Conservation (phyloP, 345 rosid genomes). For the Populus ilicifolia region DNA sequence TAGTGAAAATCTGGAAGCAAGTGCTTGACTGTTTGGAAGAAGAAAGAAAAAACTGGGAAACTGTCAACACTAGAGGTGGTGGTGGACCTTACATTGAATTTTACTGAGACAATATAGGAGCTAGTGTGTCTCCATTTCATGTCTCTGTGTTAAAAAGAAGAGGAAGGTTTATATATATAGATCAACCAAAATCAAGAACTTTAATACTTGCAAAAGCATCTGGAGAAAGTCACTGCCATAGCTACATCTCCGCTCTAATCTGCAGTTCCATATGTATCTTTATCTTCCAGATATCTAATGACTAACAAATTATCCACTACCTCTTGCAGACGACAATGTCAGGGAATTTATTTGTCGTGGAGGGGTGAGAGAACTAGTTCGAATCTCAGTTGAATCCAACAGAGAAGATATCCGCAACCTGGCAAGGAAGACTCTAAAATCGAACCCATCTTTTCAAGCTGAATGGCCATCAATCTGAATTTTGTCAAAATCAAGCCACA, state of each 20-base stretch:
- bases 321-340: constrained; percentile 59
- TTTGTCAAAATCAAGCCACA: neutral
- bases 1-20: neutral
- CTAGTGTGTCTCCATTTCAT: no score
- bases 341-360: constrained; percentile 58
- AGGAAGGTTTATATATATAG: neutral
- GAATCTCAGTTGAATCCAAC: constrained; percentile 70
- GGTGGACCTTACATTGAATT: no score
- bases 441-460: constrained; percentile 39
- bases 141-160: no score
- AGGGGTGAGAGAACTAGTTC: constrained; percentile 51
- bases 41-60: neutral
- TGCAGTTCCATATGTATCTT: neutral
- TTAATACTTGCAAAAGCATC: neutral
- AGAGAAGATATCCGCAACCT: constrained; percentile 72
- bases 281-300: neutral
- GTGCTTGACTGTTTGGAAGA: neutral
- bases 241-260: neutral
- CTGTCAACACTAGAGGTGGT: neutral
- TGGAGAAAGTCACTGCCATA: neutral
- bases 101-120: neutral
- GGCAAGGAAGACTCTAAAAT: constrained; percentile 30
- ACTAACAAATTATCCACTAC: neutral
- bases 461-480: neutral
- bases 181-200: neutral